These are phyloP conservation scores for Sporothrix brunneoviolacea DNA, from an alignment of 2,329 filamentous ascomycete species.

Conservation along the genomic window DNA sequence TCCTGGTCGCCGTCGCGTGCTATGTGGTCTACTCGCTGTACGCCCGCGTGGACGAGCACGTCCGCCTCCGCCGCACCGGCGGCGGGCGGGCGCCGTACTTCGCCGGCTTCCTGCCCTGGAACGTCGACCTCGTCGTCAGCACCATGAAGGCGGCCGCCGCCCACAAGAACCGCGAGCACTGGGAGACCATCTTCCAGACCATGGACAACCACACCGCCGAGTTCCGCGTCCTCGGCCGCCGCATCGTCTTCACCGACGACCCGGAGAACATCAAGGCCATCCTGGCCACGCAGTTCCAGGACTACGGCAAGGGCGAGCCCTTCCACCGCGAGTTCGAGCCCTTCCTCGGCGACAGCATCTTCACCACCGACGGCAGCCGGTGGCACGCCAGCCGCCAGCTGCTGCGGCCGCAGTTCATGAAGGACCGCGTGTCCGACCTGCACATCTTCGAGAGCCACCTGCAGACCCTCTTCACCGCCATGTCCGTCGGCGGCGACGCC, in stretches of 20 bases:
- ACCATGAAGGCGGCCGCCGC: conserved; percentile 45
- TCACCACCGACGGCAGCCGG: conserved; percentile 67
- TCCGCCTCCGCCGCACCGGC: conserved; percentile 15
- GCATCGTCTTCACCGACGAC: conserved; percentile 71
- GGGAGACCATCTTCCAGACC: conserved; percentile 45
- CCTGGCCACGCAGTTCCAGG: conserved; percentile 76
- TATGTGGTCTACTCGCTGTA: conserved; percentile 27
- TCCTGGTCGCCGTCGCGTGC: conserved; percentile 33
- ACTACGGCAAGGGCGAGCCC: conserved; percentile 73
- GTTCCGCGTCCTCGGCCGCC: conserved; percentile 43
- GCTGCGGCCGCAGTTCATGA: conserved; percentile 79
- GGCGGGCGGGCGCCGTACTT: conserved; percentile 3
- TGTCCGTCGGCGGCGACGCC: conserved; percentile 52
- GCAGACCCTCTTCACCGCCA: conserved; percentile 61
- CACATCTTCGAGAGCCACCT: conserved; percentile 76
- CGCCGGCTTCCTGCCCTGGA: conserved; percentile 31
- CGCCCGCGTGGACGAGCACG: conserved; percentile 2
- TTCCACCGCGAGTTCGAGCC: conserved; percentile 72
- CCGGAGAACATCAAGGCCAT: conserved; percentile 89
- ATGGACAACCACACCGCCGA: conserved; percentile 53
- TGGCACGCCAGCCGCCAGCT: conserved; percentile 81
- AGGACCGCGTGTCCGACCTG: conserved; percentile 75
- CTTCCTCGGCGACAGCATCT: conserved; percentile 71
- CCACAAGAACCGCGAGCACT: conserved; percentile 56
- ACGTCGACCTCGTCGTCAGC: conserved; percentile 57